Percentiles rank a stretch among this genome's conserved stretches.
These are phyloP conservation scores for Gossypium bickii DNA, from an alignment of 345 rosid species.

Conservation along the genomic window DNA sequence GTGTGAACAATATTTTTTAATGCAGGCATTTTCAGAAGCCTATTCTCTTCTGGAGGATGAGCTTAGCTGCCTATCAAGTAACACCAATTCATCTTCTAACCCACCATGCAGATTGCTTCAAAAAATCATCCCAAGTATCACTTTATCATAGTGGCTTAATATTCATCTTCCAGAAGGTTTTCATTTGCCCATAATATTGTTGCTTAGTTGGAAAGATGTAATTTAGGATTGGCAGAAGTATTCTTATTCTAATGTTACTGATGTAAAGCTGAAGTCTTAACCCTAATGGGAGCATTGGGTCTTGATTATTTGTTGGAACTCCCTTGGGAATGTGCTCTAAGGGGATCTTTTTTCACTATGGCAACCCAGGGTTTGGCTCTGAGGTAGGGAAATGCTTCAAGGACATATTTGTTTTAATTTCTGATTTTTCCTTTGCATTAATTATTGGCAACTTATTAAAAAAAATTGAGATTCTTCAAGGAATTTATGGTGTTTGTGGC, in stretches of 20 bases:
- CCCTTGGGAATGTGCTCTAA: background rate
- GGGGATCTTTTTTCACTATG: background rate
- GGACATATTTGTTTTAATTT: background rate
- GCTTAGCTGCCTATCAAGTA: constrained; percentile 44
- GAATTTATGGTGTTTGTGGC: background rate
- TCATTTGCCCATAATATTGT: background rate
- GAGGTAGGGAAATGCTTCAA: background rate
- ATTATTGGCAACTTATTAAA: background rate
- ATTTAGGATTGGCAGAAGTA: background rate
- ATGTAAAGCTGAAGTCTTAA: constrained; percentile 6
- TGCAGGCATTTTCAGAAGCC: constrained; percentile 97
- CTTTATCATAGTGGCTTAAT: constrained; percentile 10
- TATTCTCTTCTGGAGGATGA: constrained; percentile 77
- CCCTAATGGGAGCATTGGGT: background rate
- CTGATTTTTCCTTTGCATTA: background rate
- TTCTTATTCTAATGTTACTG: background rate
- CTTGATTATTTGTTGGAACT: constrained; percentile 4
- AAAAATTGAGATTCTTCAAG: background rate
- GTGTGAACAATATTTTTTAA: constrained; percentile 13
- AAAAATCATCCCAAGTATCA: constrained; percentile 72
- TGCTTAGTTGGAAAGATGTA: background rate
- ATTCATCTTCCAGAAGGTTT: background rate
- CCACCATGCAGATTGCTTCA: constrained; percentile 52
- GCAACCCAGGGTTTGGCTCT: background rate
- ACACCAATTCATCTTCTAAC: constrained; percentile 37